These are phyloP conservation scores for Cryoendolithus antarcticus DNA, from an alignment of 2,329 filamentous ascomycete species.

Conservation along the genomic window DNA sequence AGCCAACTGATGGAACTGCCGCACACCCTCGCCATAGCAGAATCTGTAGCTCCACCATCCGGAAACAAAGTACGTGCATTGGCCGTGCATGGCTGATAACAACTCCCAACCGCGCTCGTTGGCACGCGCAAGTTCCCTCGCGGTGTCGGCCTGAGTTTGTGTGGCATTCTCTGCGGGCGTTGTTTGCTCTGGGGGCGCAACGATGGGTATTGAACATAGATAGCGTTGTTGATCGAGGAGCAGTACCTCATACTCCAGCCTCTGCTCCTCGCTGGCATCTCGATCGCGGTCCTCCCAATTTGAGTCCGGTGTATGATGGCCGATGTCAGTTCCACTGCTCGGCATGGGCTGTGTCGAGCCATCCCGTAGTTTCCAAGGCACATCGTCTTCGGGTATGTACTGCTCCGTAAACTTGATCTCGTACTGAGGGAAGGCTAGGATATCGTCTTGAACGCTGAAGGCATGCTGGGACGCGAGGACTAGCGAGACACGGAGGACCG, in stretches of 20 bases:
- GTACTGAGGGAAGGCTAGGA: slow-evolving; percentile 78
- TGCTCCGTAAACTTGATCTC: slow-evolving; percentile 62
- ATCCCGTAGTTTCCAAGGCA: slow-evolving; percentile 44
- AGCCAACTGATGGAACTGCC: slow-evolving; percentile 78
- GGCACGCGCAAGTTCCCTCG: slow-evolving; percentile 66
- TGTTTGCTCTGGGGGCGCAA: slow-evolving; percentile 39
- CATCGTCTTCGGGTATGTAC: slow-evolving; percentile 60
- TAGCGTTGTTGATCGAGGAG: slow-evolving; percentile 59
- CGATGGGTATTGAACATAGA: slow-evolving; percentile 70
- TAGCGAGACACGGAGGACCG: slow-evolving; percentile 34
- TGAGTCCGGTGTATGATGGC: slow-evolving; percentile 1
- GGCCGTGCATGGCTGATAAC: slow-evolving; percentile 61
- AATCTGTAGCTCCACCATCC: slow-evolving; percentile 97
- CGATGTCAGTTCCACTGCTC: neutral
- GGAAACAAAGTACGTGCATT: slow-evolving; percentile 70
- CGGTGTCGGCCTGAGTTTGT: slow-evolving; percentile 49
- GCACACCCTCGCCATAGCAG: slow-evolving; percentile 77
- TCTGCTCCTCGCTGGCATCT: slow-evolving; percentile 7
- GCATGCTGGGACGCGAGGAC: slow-evolving; percentile 35
- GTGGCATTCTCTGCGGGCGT: slow-evolving; percentile 16
- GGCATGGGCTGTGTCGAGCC: slow-evolving; percentile 5
- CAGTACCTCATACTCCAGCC: slow-evolving; percentile 56
- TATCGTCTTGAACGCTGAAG: slow-evolving; percentile 81
- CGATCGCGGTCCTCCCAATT: slow-evolving; percentile 2
- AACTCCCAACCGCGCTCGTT: slow-evolving; percentile 70